Evolutionary conservation across 2,329 filamentous ascomycete species (phyloP), one percentile per base, ranked within the genome.

Genomic region (Lasiodiplodia hormozganensis): DNA sequence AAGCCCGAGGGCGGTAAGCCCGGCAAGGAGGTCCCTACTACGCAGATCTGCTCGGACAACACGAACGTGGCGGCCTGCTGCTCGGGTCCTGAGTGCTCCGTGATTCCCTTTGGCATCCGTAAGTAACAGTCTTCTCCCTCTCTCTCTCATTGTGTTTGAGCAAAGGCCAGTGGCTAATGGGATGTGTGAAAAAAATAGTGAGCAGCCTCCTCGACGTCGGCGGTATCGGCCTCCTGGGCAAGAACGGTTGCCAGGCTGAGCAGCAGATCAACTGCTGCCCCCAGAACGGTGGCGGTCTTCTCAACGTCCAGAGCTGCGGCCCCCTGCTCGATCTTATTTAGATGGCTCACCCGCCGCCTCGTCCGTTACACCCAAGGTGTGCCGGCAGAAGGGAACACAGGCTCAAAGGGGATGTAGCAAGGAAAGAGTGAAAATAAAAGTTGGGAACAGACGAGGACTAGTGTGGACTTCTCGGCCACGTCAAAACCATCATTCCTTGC

Each of bases 201-300:
- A 14, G n/a, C 57, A 40, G 40, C 7, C 57, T 62, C 25, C 57
- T 62, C 3, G 38, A 43, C 12, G 10, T 62, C 23, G 23, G 23
- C 18, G 57, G 40, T 16, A 31, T 49, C 25, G 2, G 7, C 16
- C 25, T 23, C 10, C 40, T 62, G 23, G 49, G 14, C 40, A 8
- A 51, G 14, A 43, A 25, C 34, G 40, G 40, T 4, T 62, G 57
- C 25, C 16, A 11, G 16, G 5, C 57, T 6, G 14, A 62, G 14
- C 57, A 62, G 57, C 14, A 49, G 23, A 34, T 62, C 57, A 62
- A 31, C 57, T 62, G 57, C 57, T 62, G 57, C 25, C 2, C 11
- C 7, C 38, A 49, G 38, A 31, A 62, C 16, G 40, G 40, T 18
- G 38, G 57, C 38, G 25, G 23, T 11, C 25, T 60, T 21, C 21